Percentiles rank a stretch among this genome's conserved stretches.
These are phyloP conservation scores for Actinomortierella wolfii DNA, from an alignment of 371 early-diverging fungal species.

Conservation along the genomic window DNA sequence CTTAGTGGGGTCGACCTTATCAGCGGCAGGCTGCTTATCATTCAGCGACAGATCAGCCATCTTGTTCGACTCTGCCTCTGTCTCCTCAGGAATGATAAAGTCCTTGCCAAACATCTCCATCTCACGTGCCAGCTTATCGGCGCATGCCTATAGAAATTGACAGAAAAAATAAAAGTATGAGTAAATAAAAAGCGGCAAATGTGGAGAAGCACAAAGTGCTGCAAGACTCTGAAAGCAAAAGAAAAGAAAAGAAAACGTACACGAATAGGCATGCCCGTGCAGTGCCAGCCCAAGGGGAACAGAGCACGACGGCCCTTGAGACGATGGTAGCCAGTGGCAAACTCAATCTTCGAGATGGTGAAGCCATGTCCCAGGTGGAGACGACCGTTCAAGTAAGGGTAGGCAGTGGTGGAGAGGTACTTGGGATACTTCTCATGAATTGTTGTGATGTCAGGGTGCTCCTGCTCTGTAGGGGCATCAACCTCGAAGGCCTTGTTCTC, in stretches of 20 bases:
- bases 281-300: constrained; percentile 99
- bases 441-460: constrained; percentile 49
- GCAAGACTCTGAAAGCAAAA: background rate
- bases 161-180: background rate
- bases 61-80: constrained; percentile 52
- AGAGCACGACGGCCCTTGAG: constrained; percentile 95
- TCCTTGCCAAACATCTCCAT: constrained; percentile 91
- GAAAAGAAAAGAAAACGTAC: constrained; percentile 46
- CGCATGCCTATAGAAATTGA: constrained; percentile 77
- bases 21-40: constrained; percentile 39
- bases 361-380: constrained; percentile 99
- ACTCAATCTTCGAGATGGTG: constrained; percentile 97
- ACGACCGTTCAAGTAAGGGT: constrained; percentile 99
- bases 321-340: constrained; percentile 93
- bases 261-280: constrained; percentile 99
- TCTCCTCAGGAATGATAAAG: constrained; percentile 65
- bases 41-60: constrained; percentile 55
- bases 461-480: constrained; percentile 81
- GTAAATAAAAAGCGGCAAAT: background rate
- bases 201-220: background rate
- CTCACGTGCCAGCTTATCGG: constrained; percentile 97
- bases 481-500: constrained; percentile 79
- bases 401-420: constrained; percentile 98
- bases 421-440: constrained; percentile 81
- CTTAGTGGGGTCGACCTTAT: constrained; percentile 62